Base-by-base conservation (phyloP, 2,329 filamentous ascomycete species). In the Penicillium sp. region DNA sequence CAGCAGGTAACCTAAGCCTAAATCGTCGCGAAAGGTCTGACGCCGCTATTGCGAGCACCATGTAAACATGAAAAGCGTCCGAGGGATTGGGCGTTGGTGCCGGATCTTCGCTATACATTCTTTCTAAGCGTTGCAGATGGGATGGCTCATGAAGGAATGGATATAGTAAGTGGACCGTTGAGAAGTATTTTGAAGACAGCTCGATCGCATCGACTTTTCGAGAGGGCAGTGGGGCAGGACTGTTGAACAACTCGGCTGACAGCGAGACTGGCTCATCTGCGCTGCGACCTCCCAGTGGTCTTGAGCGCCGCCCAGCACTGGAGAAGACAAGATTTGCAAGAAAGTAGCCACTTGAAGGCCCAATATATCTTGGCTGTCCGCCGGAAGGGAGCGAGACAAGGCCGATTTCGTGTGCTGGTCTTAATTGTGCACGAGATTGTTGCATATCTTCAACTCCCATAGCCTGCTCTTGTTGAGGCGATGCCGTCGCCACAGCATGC, bases 341-440 rank as follows among this genome's bases (percentile, higher is more conserved):
- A 43, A 83, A 83, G 57, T 83, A 83, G 1, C 83, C 83, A 39
- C 83, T 85, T 0, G 83, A 85, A 2, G 83, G 83, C 0, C 83
- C 83, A 14, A 85, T 81, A 50, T 85, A 85, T 58, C 81, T 75
- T 3, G 69, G 66, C 20, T 79, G 79, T 20, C 82, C 81, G 45
- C 78, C 81, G 3, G 75, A 75, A 1, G 79, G 81, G 1, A 85
- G 71, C 0, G 83, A 83, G 0, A 85, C 76, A 14, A 85, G 66
- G 0, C 83, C 83, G 15, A 85, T 83, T 61, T 85, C 82, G 60
- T 85, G 82, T 1, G 81, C 78, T 28, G 69, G 67, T 57, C 59
- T 67, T 51, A 63, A 42, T 34, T 64, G 42, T 31, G 61, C 25
- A 5, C 52, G 59, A 20, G 56, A 45, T 52, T 61, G 42, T 56